Evolutionary conservation across 805 yeast species (phyloP).

Genomic region (Candida pseudoglaebosa): DNA sequence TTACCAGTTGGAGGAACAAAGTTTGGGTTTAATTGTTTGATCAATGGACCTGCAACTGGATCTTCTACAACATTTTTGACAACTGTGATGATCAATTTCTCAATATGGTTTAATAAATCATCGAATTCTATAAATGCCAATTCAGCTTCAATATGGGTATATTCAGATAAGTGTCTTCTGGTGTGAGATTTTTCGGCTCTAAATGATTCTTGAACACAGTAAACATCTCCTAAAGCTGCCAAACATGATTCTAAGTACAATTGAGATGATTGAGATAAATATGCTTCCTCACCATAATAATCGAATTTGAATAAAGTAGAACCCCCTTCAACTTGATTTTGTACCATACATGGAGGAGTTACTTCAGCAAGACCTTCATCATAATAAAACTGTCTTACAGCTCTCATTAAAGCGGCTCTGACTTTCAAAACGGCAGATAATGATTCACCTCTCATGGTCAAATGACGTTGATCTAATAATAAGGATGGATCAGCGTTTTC

Average conservation of each 20-base stretch:
- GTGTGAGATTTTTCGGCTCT: conserved; percentile 99
- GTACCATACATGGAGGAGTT: conserved; percentile 99
- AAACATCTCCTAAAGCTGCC: conserved; percentile 95
- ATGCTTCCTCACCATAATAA: conserved; percentile 97
- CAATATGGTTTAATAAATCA: conserved; percentile 81
- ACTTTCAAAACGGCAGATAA: conserved; percentile 91
- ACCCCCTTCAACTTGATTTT: conserved; percentile 99
- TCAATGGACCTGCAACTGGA: conserved; percentile 86
- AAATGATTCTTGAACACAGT: conserved; percentile 96
- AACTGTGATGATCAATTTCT: conserved; percentile 64
- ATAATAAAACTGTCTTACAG: conserved; percentile 71
- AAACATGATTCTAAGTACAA: conserved; percentile 93
- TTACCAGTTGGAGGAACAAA: conserved; percentile 82
- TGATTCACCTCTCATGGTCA: conserved; percentile 95
- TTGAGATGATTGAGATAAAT: conserved; percentile 94
- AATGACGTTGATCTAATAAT: conserved; percentile 90
- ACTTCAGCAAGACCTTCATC: conserved; percentile 83
- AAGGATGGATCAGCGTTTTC: conserved; percentile 93
- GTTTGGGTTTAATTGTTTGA: conserved; percentile 88
- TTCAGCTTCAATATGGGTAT: conserved; percentile 96
- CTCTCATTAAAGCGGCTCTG: conserved; percentile 70
- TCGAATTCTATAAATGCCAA: conserved; percentile 84
- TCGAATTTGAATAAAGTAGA: conserved; percentile 89
- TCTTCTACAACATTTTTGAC: conserved; percentile 79
- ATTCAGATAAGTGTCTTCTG: conserved; percentile 95